Evolutionary conservation across 2,329 filamentous ascomycete species (phyloP).

Genomic region (Colletotrichum sp.): DNA sequence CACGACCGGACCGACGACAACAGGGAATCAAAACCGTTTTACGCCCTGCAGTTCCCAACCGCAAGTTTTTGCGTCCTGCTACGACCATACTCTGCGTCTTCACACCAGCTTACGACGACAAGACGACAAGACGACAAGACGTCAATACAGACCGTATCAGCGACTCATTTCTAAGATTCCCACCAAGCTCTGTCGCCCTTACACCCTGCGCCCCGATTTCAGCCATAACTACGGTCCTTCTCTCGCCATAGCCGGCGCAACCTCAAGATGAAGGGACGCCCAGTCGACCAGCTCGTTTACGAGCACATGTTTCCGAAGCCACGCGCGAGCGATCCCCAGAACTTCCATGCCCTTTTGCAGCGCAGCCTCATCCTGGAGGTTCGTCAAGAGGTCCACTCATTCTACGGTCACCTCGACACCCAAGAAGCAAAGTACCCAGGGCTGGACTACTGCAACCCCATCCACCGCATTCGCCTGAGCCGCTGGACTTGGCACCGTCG

Average conservation of each 20-base stretch:
- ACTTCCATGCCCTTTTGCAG: conserved; percentile 73
- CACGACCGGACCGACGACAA: neutral
- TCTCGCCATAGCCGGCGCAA: neutral
- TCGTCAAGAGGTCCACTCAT: conserved; percentile 77
- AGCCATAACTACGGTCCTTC: neutral
- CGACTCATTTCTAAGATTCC: neutral
- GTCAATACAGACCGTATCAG: neutral
- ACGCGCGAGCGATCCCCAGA: conserved; percentile 70
- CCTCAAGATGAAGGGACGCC: conserved; percentile 69
- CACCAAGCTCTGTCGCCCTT: neutral
- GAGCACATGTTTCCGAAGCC: conserved; percentile 74
- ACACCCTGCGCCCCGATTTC: neutral
- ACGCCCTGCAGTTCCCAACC: neutral
- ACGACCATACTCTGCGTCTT: neutral
- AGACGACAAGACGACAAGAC: neutral
- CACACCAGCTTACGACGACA: neutral
- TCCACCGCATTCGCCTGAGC: conserved; percentile 78
- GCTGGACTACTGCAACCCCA: conserved; percentile 76
- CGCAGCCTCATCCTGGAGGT: conserved; percentile 78
- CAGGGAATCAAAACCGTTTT: neutral
- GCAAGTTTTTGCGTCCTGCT: neutral
- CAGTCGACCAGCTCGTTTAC: conserved; percentile 76
- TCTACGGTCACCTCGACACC: conserved; percentile 80
- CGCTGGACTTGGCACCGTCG: conserved; percentile 79
- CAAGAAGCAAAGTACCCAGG: conserved; percentile 83